Evolutionary conservation across 2,329 filamentous ascomycete genomes (phyloP).

Genomic region (Penicillium verrucosum): DNA sequence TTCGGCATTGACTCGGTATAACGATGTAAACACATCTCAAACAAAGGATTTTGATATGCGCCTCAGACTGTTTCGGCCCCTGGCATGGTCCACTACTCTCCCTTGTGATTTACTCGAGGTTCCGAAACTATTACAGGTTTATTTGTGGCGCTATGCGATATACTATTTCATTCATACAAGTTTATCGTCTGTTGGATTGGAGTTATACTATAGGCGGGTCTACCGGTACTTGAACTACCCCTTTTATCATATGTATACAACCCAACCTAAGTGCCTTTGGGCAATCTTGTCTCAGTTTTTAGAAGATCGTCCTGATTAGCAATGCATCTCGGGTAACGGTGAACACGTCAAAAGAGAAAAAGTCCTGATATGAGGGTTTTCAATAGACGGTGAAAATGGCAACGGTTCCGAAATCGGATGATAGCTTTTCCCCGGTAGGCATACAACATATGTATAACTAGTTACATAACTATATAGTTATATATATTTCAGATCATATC

Average conservation of each 20-base stretch:
- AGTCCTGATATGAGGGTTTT: no score
- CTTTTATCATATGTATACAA: neutral
- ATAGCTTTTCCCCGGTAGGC: neutral
- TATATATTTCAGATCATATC: neutral
- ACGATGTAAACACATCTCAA: neutral
- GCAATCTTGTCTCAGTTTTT: neutral
- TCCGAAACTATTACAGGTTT: neutral
- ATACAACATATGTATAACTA: neutral
- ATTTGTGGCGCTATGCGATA: neutral
- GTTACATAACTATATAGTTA: neutral
- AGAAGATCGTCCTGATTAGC: neutral
- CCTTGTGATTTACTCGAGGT: neutral
- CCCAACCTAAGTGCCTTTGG: neutral
- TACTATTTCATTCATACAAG: neutral
- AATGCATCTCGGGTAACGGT: neutral
- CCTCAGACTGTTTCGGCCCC: slow-evolving; percentile 9
- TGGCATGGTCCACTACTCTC: neutral
- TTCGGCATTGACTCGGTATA: neutral
- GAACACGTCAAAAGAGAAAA: neutral
- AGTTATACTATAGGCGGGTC: neutral
- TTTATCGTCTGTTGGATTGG: neutral
- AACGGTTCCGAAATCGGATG: neutral
- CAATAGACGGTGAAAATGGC: neutral
- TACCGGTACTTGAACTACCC: neutral
- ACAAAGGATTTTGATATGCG: slow-evolving; percentile 3